These are phyloP conservation scores for Myotisia sp. DNA, from an alignment of 2,329 filamentous ascomycete genomes.

Conservation along the genomic window DNA sequence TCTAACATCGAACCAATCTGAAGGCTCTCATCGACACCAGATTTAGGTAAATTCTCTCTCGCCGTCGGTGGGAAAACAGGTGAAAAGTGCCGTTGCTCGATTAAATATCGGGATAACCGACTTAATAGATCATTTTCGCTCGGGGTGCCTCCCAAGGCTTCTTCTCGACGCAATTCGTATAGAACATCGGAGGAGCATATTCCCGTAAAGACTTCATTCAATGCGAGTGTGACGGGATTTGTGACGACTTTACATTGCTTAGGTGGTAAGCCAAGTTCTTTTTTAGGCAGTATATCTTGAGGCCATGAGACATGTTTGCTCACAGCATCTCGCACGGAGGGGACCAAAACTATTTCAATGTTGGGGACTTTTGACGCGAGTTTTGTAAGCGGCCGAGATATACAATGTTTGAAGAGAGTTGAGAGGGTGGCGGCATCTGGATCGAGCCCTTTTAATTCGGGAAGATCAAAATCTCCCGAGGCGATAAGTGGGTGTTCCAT, in stretches of 20 bases:
- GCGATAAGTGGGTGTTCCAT: slow-evolving; percentile 79
- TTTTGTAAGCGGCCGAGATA: slow-evolving; percentile 57
- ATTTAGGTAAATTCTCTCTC: slow-evolving; percentile 51
- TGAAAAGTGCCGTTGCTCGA: slow-evolving; percentile 84
- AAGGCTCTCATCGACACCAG: slow-evolving; percentile 44
- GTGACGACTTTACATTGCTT: slow-evolving; percentile 65
- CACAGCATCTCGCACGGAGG: slow-evolving; percentile 68
- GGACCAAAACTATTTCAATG: slow-evolving; percentile 68
- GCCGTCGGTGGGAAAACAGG: slow-evolving; percentile 73
- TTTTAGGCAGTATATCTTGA: slow-evolving; percentile 54
- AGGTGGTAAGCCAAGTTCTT: slow-evolving; percentile 57
- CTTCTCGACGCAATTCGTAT: slow-evolving; percentile 64
- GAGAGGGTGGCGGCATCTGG: slow-evolving; percentile 66
- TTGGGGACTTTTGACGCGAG: slow-evolving; percentile 58
- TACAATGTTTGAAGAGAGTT: slow-evolving; percentile 68
- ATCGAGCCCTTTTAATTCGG: slow-evolving; percentile 51
- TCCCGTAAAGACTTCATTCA: slow-evolving; percentile 77
- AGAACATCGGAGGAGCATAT: slow-evolving; percentile 74
- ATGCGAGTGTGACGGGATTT: slow-evolving; percentile 75
- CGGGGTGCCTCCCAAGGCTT: slow-evolving; percentile 46
- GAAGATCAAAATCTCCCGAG: slow-evolving; percentile 62
- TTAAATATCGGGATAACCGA: slow-evolving; percentile 59
- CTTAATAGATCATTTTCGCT: slow-evolving; percentile 49
- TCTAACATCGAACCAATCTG: slow-evolving; percentile 69
- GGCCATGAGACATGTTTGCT: slow-evolving; percentile 80